Base-by-base conservation (phyloP, 257 asterid species). In the Solanum corneliomulleri region DNA sequence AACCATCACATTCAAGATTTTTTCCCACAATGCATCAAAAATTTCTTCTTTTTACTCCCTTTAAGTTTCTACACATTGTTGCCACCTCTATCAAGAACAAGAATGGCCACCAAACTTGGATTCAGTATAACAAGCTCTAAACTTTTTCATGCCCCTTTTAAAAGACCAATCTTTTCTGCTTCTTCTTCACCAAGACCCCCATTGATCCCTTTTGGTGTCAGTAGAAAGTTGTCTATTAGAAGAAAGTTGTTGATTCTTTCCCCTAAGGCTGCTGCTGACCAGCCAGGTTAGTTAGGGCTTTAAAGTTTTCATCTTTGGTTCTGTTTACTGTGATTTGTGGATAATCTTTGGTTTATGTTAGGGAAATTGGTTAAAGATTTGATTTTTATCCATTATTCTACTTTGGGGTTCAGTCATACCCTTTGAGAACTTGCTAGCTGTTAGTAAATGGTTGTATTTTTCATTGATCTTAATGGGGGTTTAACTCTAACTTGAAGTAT, bases 181-280 rank as follows among this genome's bases (percentile, higher is more conserved):
- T 86, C 92, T 37, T 82, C 95, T 4, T 37, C 91, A 83, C 93
- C 93, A 35, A 92, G 91, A 72, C 85, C 89, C 49, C 94, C 89
- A 60, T 89, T 91, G 35, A 45, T 90, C 87, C 89, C 88, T 37
- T 92, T 93, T 69, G 82, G 87, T 85, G 90, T 3, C 16, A 81
- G 92, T 25, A 86, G 86, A 31, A 90, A 87, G 81, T 39, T 91
- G 47, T 83, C 88, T 58, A 52, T 90, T 83, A 90, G 87, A 10
- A 94, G 94, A 52, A 89, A 90, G 47, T 75, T 95, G 62, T 85
- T 93, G 82, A 78, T 92, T 86, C 78, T 93, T 74, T 88, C 95
- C 58, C 93, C 98, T 11, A 93, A 89, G 88, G 96, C 99, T 81
- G 89, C 98, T 44, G 90, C 97, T 83, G 99, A 96, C 86, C 96